Conservation (phyloP, 148 eudicot species). For the Suaeda aralocaspica region DNA sequence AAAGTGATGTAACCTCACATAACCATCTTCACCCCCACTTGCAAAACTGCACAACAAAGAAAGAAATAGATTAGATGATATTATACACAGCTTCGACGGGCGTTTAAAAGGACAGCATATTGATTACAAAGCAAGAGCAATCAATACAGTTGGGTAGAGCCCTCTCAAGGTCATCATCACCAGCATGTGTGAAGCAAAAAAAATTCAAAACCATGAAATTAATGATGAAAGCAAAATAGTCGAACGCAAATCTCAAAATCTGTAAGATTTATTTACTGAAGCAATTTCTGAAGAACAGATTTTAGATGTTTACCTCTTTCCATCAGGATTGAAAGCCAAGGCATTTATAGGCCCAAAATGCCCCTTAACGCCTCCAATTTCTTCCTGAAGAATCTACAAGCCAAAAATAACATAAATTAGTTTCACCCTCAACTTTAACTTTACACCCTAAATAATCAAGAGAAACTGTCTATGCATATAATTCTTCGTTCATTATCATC, state of each 20-base stretch:
- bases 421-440: not conserved
- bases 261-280: not conserved
- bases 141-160: not conserved
- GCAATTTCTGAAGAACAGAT: not conserved
- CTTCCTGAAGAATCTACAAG: conserved; percentile 61
- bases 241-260: not conserved
- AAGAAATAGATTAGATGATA: not conserved
- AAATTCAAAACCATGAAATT: too few relatives aligned
- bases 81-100: too few relatives aligned
- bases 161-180: not conserved
- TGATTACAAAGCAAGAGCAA: not conserved
- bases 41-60: conserved; percentile 51
- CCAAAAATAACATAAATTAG: conserved; percentile 10
- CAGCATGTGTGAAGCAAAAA: not conserved
- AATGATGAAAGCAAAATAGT: too few relatives aligned
- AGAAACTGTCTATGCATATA: too few relatives aligned
- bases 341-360: conserved; percentile 98
- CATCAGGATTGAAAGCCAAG: conserved; percentile 93
- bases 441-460: too few relatives aligned
- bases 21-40: conserved; percentile 97
- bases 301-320: conserved; percentile 57
- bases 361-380: conserved; percentile 93
- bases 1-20: conserved; percentile 80
- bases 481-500: too few relatives aligned
- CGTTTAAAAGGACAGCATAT: too few relatives aligned